Percentiles rank a stretch among this genome's conserved stretches.
phyloP scores from a whole-genome alignment of 208 protist species.

The Sergeia podlipaevii region DNA sequence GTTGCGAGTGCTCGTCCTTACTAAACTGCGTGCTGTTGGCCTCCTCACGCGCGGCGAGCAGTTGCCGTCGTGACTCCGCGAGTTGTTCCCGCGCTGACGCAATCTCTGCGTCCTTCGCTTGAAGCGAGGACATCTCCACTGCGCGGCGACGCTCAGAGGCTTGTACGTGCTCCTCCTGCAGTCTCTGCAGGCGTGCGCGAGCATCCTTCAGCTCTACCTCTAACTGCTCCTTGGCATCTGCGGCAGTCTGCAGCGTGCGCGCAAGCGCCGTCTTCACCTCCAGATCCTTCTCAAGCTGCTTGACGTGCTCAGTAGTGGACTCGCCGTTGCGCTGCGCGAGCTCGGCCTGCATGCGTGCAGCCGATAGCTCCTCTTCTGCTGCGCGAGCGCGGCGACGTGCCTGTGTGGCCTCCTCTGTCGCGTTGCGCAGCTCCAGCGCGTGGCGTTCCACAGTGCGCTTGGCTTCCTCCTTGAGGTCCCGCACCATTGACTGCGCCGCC shows the following conservation, averaged over 20 bases:
- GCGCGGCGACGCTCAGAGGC: constrained; percentile 35
- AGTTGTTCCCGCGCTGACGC: constrained; percentile 36
- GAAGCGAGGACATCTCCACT: constrained; percentile 25
- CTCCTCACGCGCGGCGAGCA: constrained; percentile 43
- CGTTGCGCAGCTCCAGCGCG: constrained; percentile 27
- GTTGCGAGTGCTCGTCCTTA: constrained; percentile 30
- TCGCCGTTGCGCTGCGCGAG: constrained; percentile 21
- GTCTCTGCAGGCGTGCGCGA: constrained; percentile 26
- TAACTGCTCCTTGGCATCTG: constrained; percentile 22
- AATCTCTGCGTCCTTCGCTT: constrained; percentile 48
- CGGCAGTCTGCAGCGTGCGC: constrained; percentile 25
- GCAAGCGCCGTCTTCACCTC: constrained; percentile 25
- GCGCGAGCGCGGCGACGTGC: constrained; percentile 20
- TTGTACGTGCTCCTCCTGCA: constrained; percentile 34
- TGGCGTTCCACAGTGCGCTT: constrained; percentile 30
- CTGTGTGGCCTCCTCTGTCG: constrained; percentile 36
- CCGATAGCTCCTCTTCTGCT: constrained; percentile 32
- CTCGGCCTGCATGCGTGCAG: constrained; percentile 19
- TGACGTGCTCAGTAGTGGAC: constrained; percentile 9
- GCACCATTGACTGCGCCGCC: constrained; percentile 15
- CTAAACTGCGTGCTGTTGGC: constrained; percentile 20
- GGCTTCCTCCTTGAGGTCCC: constrained; percentile 22
- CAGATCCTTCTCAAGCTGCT: constrained; percentile 33
- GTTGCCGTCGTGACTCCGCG: constrained; percentile 29
- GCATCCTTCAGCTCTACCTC: constrained; percentile 39